Evolutionary conservation across 2,329 filamentous ascomycete genomes (phyloP).

Genomic region (Alternaria arborescens): DNA sequence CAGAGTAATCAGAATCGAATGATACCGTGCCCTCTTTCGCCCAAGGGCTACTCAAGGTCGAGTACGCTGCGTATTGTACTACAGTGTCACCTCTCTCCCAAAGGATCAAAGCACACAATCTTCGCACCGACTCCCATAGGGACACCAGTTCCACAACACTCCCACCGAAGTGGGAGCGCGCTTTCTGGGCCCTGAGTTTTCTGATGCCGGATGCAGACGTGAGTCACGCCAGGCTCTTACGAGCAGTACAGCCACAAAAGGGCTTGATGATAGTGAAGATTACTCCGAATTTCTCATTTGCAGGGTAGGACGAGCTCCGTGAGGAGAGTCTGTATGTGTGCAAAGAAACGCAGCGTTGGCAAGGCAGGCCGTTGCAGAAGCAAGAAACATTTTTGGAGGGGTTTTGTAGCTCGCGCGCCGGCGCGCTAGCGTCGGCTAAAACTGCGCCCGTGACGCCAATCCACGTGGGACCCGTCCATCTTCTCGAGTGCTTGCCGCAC

Average conservation of each 20-base stretch:
- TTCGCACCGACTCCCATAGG: constrained; percentile 95
- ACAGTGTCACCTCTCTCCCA: constrained; percentile 70
- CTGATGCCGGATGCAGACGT: constrained; percentile 90
- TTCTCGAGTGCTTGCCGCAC: not conserved
- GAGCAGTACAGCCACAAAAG: constrained; percentile 68
- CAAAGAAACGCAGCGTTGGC: constrained; percentile 96
- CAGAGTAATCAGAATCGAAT: constrained; percentile 96
- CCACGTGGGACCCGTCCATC: constrained; percentile 2
- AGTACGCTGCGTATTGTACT: constrained; percentile 95
- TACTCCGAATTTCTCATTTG: constrained; percentile 99
- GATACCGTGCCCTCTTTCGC: constrained; percentile 62
- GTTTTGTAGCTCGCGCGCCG: constrained; percentile 45
- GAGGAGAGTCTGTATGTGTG: constrained; percentile 72
- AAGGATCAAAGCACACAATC: constrained; percentile 76
- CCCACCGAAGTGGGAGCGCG: constrained; percentile 32
- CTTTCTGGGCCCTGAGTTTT: constrained; percentile 73
- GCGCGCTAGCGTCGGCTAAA: constrained; percentile 31
- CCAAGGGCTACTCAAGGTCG: constrained; percentile 51
- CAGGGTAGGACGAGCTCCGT: constrained; percentile 53
- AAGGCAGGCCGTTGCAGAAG: constrained; percentile 77
- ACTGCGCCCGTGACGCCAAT: constrained; percentile 14
- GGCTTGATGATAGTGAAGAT: constrained; percentile 73
- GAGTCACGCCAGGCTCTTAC: constrained; percentile 87
- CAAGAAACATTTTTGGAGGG: constrained; percentile 48
- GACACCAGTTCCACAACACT: constrained; percentile 49